Conservation (phyloP, 192 early-diverging fungal species). For the Helicostylum pulchrum region DNA sequence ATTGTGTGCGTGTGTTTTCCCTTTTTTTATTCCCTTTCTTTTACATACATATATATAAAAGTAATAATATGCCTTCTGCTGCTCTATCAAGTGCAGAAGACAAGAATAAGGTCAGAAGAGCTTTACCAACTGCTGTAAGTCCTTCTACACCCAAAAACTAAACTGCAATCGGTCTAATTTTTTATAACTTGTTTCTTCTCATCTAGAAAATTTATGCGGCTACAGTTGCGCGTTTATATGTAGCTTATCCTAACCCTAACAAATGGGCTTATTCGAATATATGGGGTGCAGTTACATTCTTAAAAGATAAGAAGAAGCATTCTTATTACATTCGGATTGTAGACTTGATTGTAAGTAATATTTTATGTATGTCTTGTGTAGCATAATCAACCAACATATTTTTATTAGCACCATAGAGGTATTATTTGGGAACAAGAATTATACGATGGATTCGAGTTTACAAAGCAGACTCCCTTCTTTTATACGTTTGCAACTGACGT, state of each 20-base stretch:
- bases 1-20: not conserved
- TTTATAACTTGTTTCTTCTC: not conserved
- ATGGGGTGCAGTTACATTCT: constrained; percentile 68
- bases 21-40: constrained; percentile 22
- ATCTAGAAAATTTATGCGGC: constrained; percentile 76
- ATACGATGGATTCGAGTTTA: constrained; percentile 68
- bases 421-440: constrained; percentile 83
- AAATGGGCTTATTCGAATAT: constrained; percentile 71
- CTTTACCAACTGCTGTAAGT: constrained; percentile 30
- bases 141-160: not conserved
- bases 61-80: constrained; percentile 34
- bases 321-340: constrained; percentile 66
- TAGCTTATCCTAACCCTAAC: constrained; percentile 64
- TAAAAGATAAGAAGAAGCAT: constrained; percentile 60
- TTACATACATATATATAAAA: constrained; percentile 10
- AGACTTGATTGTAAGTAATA: constrained; percentile 51
- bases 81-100: constrained; percentile 34
- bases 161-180: not conserved
- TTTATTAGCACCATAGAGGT: constrained; percentile 43
- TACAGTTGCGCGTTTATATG: constrained; percentile 75
- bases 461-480: constrained; percentile 60
- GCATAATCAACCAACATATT: not conserved
- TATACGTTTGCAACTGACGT: constrained; percentile 70
- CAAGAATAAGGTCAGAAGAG: constrained; percentile 33
- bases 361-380: not conserved